Evolutionary conservation across 345 rosid genomes (phyloP), one percentile per base, ranked within the genome.

Genomic region (Camelina neglecta): DNA sequence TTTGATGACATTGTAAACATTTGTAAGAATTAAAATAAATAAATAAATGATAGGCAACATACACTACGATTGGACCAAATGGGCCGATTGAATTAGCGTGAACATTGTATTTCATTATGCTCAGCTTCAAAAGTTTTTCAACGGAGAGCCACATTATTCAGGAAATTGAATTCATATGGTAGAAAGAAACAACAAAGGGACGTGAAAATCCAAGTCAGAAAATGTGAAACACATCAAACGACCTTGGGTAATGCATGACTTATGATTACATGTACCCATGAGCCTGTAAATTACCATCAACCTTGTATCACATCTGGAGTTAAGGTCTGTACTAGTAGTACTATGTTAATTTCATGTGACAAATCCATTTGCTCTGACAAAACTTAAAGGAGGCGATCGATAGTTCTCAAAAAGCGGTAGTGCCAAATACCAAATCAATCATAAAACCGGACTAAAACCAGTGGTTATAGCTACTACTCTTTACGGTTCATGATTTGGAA

Each of bases 401-500:
- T 29, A 12, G 36, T 70, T 69, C 11, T 24, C 7, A 20, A 38
- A 39, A n/a, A 5, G 13, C 35, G 1, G 21, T 63, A 10, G 8
- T 15, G 29, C 45, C 58, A 48, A 51, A 31, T 48, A 44, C 35
- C 33, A 41, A 24, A 69, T 15, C 26, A 4, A 54, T 20, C 15
- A 60, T 9, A 31, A 21, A 38, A 60, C 20, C 68, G 9, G 60
- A 60, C 60, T 2, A 49, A 13, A 60, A 8, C 21, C 74, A 35
- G 23, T 8, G 24, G 12, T 20, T 18, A 47, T 54, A 20, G 54
- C 15, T 47, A 55, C 16, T 48, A 55, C 69, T 24, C 39, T 49
- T 10, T 68, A 75, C 60, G 62, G 58, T 58, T 50, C 38, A 11
- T 11, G 4, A 41, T 4, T 60, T 51, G 16, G 53, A 56, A 36